Percentiles rank a stretch among this genome's conserved stretches.
These are phyloP conservation scores for Caryopteris hybrid DNA, from an alignment of 305 asterid genomes.

Conservation along the genomic window DNA sequence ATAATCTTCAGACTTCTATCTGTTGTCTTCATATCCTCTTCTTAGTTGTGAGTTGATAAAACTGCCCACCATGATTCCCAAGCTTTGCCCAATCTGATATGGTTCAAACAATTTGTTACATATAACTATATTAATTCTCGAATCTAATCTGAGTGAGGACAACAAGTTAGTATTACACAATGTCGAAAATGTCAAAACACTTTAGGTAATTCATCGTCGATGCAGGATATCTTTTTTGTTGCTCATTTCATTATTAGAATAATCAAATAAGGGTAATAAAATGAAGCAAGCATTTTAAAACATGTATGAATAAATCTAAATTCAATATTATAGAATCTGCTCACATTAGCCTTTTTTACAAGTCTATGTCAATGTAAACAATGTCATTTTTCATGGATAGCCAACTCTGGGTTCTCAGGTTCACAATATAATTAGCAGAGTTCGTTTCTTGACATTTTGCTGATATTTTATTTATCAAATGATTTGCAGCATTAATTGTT, in stretches of 20 bases:
- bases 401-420: neutral
- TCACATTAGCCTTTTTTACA: neutral
- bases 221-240: neutral
- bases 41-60: neutral
- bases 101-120: too few species aligned
- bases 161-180: neutral
- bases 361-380: neutral
- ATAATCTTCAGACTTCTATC: neutral
- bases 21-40: neutral
- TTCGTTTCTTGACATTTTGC: neutral
- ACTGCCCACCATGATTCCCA: neutral
- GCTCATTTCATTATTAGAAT: neutral
- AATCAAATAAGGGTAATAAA: neutral
- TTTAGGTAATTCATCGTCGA: neutral
- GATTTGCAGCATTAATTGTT: neutral
- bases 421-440: neutral
- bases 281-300: neutral
- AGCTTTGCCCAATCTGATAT: slow-evolving; percentile 1
- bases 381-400: neutral
- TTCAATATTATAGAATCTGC: neutral
- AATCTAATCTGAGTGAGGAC: slow-evolving; percentile 7
- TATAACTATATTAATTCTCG: neutral
- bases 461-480: slow-evolving; percentile 8
- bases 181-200: too few species aligned
- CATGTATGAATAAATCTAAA: neutral